A percentile compares a stretch with the other conserved stretches of the same genome.
Conservation (phyloP, 176 grass and related monocot species). For the Triticum urartu region DNA sequence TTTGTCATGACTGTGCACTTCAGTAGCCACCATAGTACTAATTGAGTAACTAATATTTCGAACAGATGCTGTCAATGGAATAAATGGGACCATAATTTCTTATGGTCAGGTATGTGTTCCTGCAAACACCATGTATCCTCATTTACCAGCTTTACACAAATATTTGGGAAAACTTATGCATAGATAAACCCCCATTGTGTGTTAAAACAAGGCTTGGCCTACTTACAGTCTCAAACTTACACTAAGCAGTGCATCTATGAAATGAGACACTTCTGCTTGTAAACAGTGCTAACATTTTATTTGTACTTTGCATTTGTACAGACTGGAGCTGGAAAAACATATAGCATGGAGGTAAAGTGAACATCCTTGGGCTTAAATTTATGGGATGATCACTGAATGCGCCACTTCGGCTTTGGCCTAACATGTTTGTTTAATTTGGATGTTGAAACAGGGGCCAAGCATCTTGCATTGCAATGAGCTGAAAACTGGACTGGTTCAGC, state of each 20-base stretch:
- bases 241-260: conserved; percentile 6
- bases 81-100: conserved; percentile 71
- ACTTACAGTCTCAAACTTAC: background rate
- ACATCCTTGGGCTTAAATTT: background rate
- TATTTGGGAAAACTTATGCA: conserved; percentile 15
- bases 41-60: background rate
- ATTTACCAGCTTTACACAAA: background rate
- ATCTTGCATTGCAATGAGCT: conserved; percentile 75
- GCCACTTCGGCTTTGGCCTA: conserved; percentile 3
- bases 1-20: conserved; percentile 4
- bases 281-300: conserved; percentile 13
- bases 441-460: conserved; percentile 57
- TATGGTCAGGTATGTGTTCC: conserved; percentile 71
- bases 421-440: conserved; percentile 14
- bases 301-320: conserved; percentile 31
- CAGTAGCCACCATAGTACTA: conserved; percentile 2
- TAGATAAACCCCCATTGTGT: background rate
- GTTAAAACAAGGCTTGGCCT: background rate
- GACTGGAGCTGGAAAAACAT: conserved; percentile 90
- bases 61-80: conserved; percentile 64
- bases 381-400: conserved; percentile 12
- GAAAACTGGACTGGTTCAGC: conserved; percentile 61
- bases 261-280: background rate
- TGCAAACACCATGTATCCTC: conserved; percentile 1
- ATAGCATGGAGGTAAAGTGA: conserved; percentile 78